These are phyloP conservation scores for Manihot esculenta DNA, from an alignment of 441 rosid genomes.

Conservation along the genomic window DNA sequence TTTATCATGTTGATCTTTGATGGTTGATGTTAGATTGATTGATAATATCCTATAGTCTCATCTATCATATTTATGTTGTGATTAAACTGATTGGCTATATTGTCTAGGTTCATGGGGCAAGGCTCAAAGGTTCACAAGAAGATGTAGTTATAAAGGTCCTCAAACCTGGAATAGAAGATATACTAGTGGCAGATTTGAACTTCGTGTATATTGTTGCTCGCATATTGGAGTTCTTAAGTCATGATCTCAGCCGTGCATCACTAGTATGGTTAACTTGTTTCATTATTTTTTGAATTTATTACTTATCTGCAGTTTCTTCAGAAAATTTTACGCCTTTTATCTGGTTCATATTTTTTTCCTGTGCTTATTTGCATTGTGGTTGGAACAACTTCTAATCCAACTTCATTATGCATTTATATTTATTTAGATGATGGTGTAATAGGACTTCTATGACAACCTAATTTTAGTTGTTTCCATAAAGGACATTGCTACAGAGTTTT, in stretches of 20 bases:
- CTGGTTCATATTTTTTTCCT: slow-evolving; percentile 13
- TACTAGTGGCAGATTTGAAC: slow-evolving; percentile 91
- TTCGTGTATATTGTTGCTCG: slow-evolving; percentile 87
- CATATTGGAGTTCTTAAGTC: slow-evolving; percentile 89
- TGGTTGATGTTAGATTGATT: slow-evolving; percentile 15
- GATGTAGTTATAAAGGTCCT: slow-evolving; percentile 95
- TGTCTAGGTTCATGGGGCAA: slow-evolving; percentile 87
- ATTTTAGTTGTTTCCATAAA: background rate
- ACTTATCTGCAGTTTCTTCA: slow-evolving; percentile 11
- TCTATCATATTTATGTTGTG: too few species aligned
- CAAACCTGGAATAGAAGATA: slow-evolving; percentile 94
- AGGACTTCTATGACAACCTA: background rate
- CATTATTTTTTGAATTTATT: background rate
- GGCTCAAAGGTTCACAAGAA: slow-evolving; percentile 81
- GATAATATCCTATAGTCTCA: too few species aligned
- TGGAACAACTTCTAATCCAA: background rate
- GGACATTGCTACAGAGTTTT: background rate
- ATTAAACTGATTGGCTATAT: slow-evolving; percentile 5
- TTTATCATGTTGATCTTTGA: slow-evolving; percentile 9
- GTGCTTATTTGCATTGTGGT: background rate
- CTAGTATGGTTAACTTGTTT: slow-evolving; percentile 53
- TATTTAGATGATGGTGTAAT: background rate
- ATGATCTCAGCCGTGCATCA: slow-evolving; percentile 81
- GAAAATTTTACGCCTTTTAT: slow-evolving; percentile 14
- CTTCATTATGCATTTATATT: background rate